A percentile compares a stretch with the other conserved stretches of the same genome.
These are phyloP conservation scores for Neonectria punicea DNA, from an alignment of 2,329 filamentous ascomycete genomes.

Conservation along the genomic window DNA sequence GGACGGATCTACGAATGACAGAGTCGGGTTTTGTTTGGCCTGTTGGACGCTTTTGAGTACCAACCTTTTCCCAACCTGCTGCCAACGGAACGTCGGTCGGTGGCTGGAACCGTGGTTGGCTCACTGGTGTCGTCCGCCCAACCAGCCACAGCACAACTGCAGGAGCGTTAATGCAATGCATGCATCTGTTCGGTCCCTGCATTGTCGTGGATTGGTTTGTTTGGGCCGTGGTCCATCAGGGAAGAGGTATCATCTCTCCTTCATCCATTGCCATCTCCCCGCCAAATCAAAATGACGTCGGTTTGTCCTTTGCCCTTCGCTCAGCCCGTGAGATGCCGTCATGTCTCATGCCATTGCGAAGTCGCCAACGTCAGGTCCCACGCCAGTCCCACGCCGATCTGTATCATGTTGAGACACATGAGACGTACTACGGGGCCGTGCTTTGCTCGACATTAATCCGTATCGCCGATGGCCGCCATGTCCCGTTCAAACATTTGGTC, in stretches of 20 bases:
- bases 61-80: conserved; percentile 24
- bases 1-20: neutral
- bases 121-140: conserved; percentile 14
- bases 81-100: conserved; percentile 20
- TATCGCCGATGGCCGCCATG: neutral
- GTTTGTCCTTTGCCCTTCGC: neutral
- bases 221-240: no score
- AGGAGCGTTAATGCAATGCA: neutral
- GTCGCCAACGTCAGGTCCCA: conserved; percentile 14
- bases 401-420: neutral
- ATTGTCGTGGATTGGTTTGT: neutral
- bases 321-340: conserved; percentile 31
- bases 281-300: neutral
- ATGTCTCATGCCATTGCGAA: conserved; percentile 34
- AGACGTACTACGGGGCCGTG: conserved; percentile 1
- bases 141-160: neutral
- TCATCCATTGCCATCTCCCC: neutral
- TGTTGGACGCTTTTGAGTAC: no score
- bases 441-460: neutral
- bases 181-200: conserved; percentile 1
- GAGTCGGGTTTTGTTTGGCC: neutral
- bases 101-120: conserved; percentile 29
- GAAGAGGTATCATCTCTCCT: neutral
- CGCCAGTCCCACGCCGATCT: conserved; percentile 9
- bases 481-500: conserved; percentile 7